Conservation (phyloP, 2,329 filamentous ascomycete genomes). For the Cordyceps farinosa region DNA sequence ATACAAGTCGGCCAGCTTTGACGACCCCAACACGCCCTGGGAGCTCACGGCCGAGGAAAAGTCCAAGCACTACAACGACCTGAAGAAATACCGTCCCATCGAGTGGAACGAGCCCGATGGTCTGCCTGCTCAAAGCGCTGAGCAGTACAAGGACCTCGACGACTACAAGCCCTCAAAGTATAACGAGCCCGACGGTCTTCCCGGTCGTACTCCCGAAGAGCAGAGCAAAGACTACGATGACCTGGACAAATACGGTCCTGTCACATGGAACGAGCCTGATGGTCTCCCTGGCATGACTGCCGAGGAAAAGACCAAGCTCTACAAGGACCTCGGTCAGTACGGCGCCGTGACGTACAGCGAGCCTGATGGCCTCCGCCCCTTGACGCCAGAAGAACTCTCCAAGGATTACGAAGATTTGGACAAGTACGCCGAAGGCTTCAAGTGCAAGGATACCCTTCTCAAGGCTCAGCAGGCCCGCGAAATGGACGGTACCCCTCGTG, state of each 20-base stretch:
- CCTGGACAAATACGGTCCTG: constrained; percentile 28
- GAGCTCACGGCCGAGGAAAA: constrained; percentile 27
- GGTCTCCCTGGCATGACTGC: constrained; percentile 24
- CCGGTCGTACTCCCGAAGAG: constrained; percentile 26
- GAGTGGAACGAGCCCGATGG: constrained; percentile 24
- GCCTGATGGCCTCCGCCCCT: constrained; percentile 29
- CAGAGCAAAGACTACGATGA: constrained; percentile 32
- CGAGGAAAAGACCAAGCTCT: constrained; percentile 36
- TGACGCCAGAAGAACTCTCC: constrained; percentile 32
- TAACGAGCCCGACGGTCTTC: constrained; percentile 26
- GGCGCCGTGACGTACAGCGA: constrained; percentile 30
- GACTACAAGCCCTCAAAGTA: constrained; percentile 29
- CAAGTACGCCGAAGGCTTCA: constrained; percentile 36
- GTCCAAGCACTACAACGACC: constrained; percentile 29
- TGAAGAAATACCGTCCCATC: constrained; percentile 27
- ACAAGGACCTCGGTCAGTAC: constrained; percentile 36
- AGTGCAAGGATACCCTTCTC: constrained; percentile 31
- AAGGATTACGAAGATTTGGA: constrained; percentile 40
- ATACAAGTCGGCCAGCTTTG: constrained; percentile 30
- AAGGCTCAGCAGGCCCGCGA: constrained; percentile 28
- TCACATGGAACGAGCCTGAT: constrained; percentile 29
- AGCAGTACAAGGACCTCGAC: constrained; percentile 29
- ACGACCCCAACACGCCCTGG: constrained; percentile 27
- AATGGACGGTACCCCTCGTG: constrained; percentile 31
- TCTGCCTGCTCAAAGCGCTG: constrained; percentile 13